phyloP scores from a whole-genome alignment of 176 grass and related monocot genomes.

The Guadua angustifolia region DNA sequence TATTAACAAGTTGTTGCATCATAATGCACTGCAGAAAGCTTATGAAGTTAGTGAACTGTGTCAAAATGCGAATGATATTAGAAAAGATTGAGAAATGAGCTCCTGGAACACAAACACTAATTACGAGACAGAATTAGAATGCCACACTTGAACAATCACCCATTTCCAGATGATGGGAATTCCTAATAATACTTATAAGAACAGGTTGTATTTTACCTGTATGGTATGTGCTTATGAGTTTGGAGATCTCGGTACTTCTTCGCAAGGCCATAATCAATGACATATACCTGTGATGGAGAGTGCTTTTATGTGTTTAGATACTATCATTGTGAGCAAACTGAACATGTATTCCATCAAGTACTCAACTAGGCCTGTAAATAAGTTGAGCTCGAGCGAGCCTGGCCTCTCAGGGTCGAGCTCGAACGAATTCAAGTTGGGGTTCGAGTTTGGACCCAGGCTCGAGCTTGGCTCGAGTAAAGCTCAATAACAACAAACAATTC shows the following conservation, averaged over 20 bases:
- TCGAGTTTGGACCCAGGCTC: too few relatives aligned
- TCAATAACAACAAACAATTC: too few relatives aligned
- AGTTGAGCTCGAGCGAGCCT: too few relatives aligned
- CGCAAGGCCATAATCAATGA: slow-evolving; percentile 66
- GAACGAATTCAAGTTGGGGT: too few relatives aligned
- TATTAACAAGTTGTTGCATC: background rate
- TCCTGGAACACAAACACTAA: slow-evolving; percentile 15
- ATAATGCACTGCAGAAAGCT: background rate
- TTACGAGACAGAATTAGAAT: background rate
- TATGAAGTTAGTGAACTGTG: background rate
- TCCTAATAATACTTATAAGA: slow-evolving; percentile 3
- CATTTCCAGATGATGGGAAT: background rate
- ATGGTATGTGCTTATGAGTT: slow-evolving; percentile 73
- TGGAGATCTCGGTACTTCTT: slow-evolving; percentile 61
- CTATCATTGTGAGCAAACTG: slow-evolving; percentile 16
- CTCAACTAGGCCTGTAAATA: too few relatives aligned
- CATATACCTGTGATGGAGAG: slow-evolving; percentile 50
- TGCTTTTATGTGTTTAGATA: slow-evolving; percentile 13
- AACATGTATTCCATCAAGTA: background rate
- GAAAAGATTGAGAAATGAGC: slow-evolving; percentile 13
- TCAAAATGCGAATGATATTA: background rate
- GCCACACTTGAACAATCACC: background rate
- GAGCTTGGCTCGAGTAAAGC: too few relatives aligned
- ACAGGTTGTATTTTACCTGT: slow-evolving; percentile 51
- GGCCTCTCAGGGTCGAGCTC: too few relatives aligned